Percentiles rank a stretch among this genome's conserved stretches.
These are phyloP conservation scores for Pleomassaria siparia DNA, from an alignment of 2,329 filamentous ascomycete species.

Conservation along the genomic window DNA sequence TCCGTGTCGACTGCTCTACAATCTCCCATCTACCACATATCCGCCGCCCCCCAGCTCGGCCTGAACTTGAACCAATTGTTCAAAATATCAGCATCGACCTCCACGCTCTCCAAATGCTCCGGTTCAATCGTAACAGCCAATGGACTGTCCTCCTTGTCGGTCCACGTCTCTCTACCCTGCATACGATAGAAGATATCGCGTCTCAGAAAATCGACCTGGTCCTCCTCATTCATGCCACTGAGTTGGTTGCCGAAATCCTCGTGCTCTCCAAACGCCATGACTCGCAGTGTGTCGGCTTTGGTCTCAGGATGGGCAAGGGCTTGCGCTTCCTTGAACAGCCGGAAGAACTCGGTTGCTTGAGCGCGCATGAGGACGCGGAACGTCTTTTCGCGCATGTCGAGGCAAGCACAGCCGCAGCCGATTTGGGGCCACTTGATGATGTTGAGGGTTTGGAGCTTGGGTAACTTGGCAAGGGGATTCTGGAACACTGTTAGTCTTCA, in stretches of 20 bases:
- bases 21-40: background rate
- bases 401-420: background rate
- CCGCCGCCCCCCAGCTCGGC: background rate
- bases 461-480: background rate
- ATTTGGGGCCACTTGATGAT: slow-evolving; percentile 1
- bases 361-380: background rate
- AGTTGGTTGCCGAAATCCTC: background rate
- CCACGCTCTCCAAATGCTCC: background rate
- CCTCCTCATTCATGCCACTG: background rate
- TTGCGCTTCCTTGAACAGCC: background rate
- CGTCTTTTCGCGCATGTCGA: slow-evolving; percentile 1
- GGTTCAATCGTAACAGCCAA: background rate
- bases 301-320: background rate
- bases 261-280: slow-evolving; percentile 1
- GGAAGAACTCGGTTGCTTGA: slow-evolving; percentile 1
- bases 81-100: background rate
- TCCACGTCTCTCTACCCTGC: background rate
- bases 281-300: background rate
- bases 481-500: background rate
- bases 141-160: background rate
- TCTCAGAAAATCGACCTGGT: background rate
- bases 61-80: slow-evolving; percentile 1
- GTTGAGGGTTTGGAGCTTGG: slow-evolving; percentile 1
- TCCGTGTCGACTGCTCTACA: too few relatives aligned
- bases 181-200: background rate